phyloP scores from a whole-genome alignment of 768 basidiomycete species.

The Rhizopogon roseolus region DNA sequence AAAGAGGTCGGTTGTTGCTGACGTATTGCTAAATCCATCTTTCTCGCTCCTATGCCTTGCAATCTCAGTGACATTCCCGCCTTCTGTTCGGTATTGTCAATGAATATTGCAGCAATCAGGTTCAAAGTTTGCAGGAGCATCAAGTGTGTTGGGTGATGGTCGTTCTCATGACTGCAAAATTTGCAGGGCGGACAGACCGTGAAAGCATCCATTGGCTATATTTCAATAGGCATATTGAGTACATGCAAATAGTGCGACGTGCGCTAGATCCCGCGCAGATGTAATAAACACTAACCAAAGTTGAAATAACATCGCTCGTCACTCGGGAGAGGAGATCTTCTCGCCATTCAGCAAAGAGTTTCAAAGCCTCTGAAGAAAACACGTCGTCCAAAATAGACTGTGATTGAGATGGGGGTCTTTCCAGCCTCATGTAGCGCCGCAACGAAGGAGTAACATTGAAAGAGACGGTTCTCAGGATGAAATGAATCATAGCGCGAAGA shows the following conservation, averaged over 20 bases:
- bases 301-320: not conserved
- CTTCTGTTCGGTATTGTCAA: constrained; percentile 27
- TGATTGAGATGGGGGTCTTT: constrained; percentile 9
- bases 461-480: constrained; percentile 19
- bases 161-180: constrained; percentile 18
- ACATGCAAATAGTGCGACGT: constrained; percentile 6
- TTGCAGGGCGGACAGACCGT: constrained; percentile 34
- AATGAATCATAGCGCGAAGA: constrained; percentile 20
- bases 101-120: constrained; percentile 36
- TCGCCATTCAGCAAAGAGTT: constrained; percentile 11
- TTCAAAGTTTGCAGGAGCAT: constrained; percentile 38
- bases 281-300: constrained; percentile 24
- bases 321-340: constrained; percentile 6
- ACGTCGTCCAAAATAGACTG: constrained; percentile 15
- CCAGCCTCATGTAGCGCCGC: constrained; percentile 17
- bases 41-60: not conserved
- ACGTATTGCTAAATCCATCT: not conserved
- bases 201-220: constrained; percentile 50
- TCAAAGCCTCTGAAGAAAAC: constrained; percentile 8
- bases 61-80: not conserved
- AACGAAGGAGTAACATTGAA: constrained; percentile 9
- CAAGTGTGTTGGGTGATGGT: constrained; percentile 23
- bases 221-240: constrained; percentile 17
- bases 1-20: not conserved
- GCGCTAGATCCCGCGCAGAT: constrained; percentile 12